Percentiles rank a stretch among this genome's conserved stretches.
Evolutionary conservation across 805 yeast species (phyloP).

Genomic region (Blastobotrys mokoenaii): DNA sequence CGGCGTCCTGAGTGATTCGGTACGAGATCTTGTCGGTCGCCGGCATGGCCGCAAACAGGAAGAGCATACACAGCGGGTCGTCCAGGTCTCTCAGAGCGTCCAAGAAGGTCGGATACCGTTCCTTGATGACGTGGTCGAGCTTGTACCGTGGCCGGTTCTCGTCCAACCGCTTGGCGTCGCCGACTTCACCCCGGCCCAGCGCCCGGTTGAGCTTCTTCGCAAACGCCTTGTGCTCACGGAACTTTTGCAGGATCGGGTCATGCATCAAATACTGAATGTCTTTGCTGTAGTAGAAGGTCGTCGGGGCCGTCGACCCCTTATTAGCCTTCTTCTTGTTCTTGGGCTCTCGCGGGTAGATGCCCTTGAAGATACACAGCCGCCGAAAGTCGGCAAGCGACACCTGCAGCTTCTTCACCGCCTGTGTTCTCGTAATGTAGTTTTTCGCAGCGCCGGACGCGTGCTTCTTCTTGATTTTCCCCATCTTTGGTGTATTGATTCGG

Average conservation of each 20-base stretch:
- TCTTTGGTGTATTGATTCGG: background rate
- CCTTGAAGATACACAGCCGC: slow-evolving; percentile 94
- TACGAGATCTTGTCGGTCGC: slow-evolving; percentile 78
- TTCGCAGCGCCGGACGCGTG: slow-evolving; percentile 82
- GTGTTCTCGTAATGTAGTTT: slow-evolving; percentile 88
- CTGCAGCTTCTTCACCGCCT: slow-evolving; percentile 86
- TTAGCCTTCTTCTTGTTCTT: slow-evolving; percentile 92
- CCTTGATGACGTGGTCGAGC: slow-evolving; percentile 84
- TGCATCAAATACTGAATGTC: slow-evolving; percentile 93
- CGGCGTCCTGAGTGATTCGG: slow-evolving; percentile 81
- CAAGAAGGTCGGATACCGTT: slow-evolving; percentile 87
- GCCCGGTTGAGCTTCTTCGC: slow-evolving; percentile 85
- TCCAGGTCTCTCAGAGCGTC: slow-evolving; percentile 91
- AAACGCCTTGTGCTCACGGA: slow-evolving; percentile 92
- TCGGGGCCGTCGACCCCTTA: slow-evolving; percentile 95
- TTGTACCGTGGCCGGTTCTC: slow-evolving; percentile 74
- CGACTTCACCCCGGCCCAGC: slow-evolving; percentile 83
- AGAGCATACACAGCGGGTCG: slow-evolving; percentile 92
- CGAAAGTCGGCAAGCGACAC: slow-evolving; percentile 89
- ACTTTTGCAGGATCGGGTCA: slow-evolving; percentile 85
- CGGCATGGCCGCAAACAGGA: slow-evolving; percentile 89
- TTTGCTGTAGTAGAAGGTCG: slow-evolving; percentile 86
- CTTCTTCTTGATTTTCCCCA: slow-evolving; percentile 61
- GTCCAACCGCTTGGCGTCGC: slow-evolving; percentile 81
- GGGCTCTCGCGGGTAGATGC: slow-evolving; percentile 96